Percentiles rank a stretch among this genome's conserved stretches.
These are phyloP conservation scores for Magnaporthiopsis rhizophila DNA, from an alignment of 2,329 filamentous ascomycete genomes.

Conservation along the genomic window DNA sequence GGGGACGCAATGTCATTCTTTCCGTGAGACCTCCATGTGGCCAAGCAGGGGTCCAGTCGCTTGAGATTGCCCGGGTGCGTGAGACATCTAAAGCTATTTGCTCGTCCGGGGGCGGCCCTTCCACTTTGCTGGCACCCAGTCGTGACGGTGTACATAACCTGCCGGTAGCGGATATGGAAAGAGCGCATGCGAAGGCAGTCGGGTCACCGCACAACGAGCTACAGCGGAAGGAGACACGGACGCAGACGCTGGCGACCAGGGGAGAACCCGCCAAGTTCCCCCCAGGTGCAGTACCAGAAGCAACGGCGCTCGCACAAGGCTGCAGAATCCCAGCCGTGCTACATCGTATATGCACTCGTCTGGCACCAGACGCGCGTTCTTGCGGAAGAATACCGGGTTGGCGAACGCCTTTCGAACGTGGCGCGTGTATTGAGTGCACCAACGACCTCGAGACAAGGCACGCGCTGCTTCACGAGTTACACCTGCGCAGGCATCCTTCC, in stretches of 20 bases:
- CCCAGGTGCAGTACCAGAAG: background rate
- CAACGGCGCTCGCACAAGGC: constrained; percentile 12
- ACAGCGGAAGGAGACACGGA: constrained; percentile 11
- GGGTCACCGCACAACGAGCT: constrained; percentile 42
- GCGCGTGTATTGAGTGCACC: constrained; percentile 11
- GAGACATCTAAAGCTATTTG: constrained; percentile 36
- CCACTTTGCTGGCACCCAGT: too few species aligned
- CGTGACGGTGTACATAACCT: too few species aligned
- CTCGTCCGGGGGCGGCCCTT: constrained; percentile 22
- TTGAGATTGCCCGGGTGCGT: constrained; percentile 30
- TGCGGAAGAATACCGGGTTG: constrained; percentile 40
- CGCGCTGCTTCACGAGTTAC: background rate
- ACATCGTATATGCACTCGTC: constrained; percentile 41
- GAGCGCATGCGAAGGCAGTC: constrained; percentile 8
- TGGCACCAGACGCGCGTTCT: constrained; percentile 44
- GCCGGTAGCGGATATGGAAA: too few species aligned
- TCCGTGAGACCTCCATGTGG: too few species aligned
- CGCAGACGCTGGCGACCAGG: background rate
- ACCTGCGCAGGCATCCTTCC: too few species aligned
- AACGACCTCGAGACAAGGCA: constrained; percentile 25
- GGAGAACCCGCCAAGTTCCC: constrained; percentile 2
- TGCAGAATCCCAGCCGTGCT: constrained; percentile 38
- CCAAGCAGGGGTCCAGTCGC: constrained; percentile 10
- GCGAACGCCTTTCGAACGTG: constrained; percentile 30
- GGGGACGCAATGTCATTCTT: too few species aligned